A percentile compares a stretch with the other conserved stretches of the same genome.
These are phyloP conservation scores for Nematocida sp. DNA, from an alignment of 371 early-diverging fungal genomes.

Conservation along the genomic window DNA sequence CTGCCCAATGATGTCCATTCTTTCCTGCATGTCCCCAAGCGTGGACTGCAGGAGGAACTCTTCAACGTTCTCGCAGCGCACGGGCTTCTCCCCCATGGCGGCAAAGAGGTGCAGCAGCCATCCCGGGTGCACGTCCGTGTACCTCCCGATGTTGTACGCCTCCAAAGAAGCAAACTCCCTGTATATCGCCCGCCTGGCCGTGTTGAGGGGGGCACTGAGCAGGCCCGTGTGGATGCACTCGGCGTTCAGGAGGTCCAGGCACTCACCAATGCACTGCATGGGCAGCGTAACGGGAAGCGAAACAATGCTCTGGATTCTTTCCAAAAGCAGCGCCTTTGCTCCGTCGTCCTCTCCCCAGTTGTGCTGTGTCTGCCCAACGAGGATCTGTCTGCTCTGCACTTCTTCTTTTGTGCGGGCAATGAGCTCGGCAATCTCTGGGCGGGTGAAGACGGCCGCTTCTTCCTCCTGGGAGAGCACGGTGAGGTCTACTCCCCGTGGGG, in stretches of 20 bases:
- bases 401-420: conserved; percentile 15
- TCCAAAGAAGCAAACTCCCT: conserved; percentile 5
- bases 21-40: conserved; percentile 32
- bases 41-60: conserved; percentile 50
- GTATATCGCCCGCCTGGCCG: conserved; percentile 34
- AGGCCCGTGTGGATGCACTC: conserved; percentile 34
- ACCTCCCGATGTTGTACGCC: conserved; percentile 19
- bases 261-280: conserved; percentile 5
- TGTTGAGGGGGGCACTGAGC: conserved; percentile 38
- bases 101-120: conserved; percentile 50
- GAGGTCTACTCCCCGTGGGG: conserved; percentile 1
- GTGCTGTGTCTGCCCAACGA: not conserved
- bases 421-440: not conserved
- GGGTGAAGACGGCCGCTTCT: not conserved
- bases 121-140: conserved; percentile 27
- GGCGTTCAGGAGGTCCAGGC: conserved; percentile 11
- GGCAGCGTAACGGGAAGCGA: not conserved
- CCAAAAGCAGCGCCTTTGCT: conserved; percentile 27
- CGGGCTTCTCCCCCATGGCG: not conserved
- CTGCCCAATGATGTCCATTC: conserved; percentile 16
- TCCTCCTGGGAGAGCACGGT: not conserved
- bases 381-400: not conserved
- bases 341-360: conserved; percentile 49
- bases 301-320: conserved; percentile 7
- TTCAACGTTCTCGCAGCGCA: conserved; percentile 2